Base-by-base conservation (phyloP, 225 moss, liverwort and hornwort genomes). In the Thuidium tamariscinum region DNA sequence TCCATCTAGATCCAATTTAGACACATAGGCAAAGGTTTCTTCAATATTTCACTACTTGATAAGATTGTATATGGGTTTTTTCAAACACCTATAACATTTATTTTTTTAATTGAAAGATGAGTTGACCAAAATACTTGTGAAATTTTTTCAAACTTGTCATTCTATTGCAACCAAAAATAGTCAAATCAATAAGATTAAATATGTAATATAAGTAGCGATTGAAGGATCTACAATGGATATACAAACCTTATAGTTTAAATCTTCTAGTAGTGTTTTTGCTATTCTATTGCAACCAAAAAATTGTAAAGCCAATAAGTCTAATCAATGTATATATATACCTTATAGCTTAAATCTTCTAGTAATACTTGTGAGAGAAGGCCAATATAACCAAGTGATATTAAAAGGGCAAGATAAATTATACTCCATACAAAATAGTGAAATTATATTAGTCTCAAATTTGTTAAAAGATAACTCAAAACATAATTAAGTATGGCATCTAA, bases 81-180 rank as follows among this genome's bases (percentile, higher is more conserved):
- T 25, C 42, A 5, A 42, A 15, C 15, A 70, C 15, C 26, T 8
- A 8, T 5, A 41, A 25, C 15, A 8, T 39, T 11, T 36, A 2
- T 14, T 4, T 69, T 39, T 27, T 26, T n/a, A 13, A 26, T 0
- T 15, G 5, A 42, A 71, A 44, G 44, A 16, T 44, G 5, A 27
- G 25, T 16, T 71, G 5, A 29, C 0, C 1, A 1, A 46, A 72
- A 10, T 17, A 46, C 0, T 0, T 46, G 29, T 44, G 3, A 29
- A 72, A 46, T 17, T 2, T 18, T 18, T 46, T 72, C 9, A 30
- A 34, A 34, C 34, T 74, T 74, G 3, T 0, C 1, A 0, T 74
- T 49, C 17, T 16, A 10, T 10, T 9, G 32, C 7, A 16, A 18
- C 2, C 1, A 48, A 7, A 10, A 48, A 27, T 32, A 7, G 4